A percentile compares a stretch with the other conserved stretches of the same genome.
phyloP scores from a whole-genome alignment of 768 basidiomycete genomes.

The Auricularia sp. region DNA sequence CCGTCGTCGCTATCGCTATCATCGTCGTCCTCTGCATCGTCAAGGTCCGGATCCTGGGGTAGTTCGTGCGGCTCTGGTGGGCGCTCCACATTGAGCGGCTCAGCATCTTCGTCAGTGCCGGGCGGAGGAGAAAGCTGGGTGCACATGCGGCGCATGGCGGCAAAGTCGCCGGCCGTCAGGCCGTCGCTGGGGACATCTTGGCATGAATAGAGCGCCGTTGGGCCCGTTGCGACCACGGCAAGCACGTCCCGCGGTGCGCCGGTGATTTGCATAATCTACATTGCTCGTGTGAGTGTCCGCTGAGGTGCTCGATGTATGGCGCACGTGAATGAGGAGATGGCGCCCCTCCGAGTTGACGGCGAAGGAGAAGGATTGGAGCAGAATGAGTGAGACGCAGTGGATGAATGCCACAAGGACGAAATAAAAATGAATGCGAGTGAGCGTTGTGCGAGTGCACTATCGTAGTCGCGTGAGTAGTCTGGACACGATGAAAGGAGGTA shows the following conservation, averaged over 20 bases:
- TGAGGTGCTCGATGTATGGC: constrained; percentile 12
- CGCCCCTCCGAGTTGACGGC: constrained; percentile 28
- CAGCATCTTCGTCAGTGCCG: too few species aligned
- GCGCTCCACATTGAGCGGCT: neutral
- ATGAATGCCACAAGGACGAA: constrained; percentile 40
- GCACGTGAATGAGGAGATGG: constrained; percentile 23
- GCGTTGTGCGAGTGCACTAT: constrained; percentile 39
- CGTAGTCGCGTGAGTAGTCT: neutral
- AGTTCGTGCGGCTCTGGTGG: neutral
- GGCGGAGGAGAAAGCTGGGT: neutral
- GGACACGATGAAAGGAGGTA: neutral
- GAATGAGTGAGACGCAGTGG: constrained; percentile 31
- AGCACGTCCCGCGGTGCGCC: neutral
- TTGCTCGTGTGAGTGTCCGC: neutral
- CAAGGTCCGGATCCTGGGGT: neutral
- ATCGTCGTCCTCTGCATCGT: neutral
- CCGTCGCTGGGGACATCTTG: neutral
- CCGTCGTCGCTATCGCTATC: neutral
- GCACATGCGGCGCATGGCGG: neutral
- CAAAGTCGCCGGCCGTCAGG: neutral
- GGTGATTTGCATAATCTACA: neutral
- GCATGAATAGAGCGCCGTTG: neutral
- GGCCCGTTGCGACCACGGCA: neutral
- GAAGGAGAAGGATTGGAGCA: constrained; percentile 32
- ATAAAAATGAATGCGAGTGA: constrained; percentile 37